These are phyloP conservation scores for Trametes meyenii DNA, from an alignment of 768 basidiomycete species.

Conservation along the genomic window DNA sequence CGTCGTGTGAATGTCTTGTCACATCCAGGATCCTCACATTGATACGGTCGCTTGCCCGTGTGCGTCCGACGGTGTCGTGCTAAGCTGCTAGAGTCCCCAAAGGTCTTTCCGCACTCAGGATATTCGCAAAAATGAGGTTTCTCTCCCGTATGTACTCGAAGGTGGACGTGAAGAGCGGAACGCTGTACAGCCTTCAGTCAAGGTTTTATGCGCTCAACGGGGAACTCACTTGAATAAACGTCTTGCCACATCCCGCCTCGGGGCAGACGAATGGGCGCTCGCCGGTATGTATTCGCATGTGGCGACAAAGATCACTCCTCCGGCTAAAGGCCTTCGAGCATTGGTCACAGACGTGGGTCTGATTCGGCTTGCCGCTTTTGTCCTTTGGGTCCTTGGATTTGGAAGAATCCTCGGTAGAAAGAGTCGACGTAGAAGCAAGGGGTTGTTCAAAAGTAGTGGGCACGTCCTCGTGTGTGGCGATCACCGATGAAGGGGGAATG, in stretches of 20 bases:
- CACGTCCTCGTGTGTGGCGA: conserved; percentile 4
- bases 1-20: conserved; percentile 88
- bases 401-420: neutral
- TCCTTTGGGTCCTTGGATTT: conserved; percentile 29
- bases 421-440: conserved; percentile 26
- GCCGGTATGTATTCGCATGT: conserved; percentile 89
- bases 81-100: conserved; percentile 89
- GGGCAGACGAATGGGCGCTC: conserved; percentile 83
- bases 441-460: conserved; percentile 16
- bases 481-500: conserved; percentile 2
- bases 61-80: conserved; percentile 91
- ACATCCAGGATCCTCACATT: conserved; percentile 80
- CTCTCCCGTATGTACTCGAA: conserved; percentile 90
- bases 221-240: conserved; percentile 80
- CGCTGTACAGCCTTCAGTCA: conserved; percentile 49
- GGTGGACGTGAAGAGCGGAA: conserved; percentile 87
- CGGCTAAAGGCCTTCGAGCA: conserved; percentile 84
- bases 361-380: conserved; percentile 37
- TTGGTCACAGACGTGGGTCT: conserved; percentile 67
- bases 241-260: conserved; percentile 78
- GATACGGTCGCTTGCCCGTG: conserved; percentile 85
- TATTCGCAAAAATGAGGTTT: conserved; percentile 92
- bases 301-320: conserved; percentile 80
- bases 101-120: conserved; percentile 83
- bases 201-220: neutral